phyloP scores from a whole-genome alignment of 306 rosid genomes.

The Vigna angularis region DNA sequence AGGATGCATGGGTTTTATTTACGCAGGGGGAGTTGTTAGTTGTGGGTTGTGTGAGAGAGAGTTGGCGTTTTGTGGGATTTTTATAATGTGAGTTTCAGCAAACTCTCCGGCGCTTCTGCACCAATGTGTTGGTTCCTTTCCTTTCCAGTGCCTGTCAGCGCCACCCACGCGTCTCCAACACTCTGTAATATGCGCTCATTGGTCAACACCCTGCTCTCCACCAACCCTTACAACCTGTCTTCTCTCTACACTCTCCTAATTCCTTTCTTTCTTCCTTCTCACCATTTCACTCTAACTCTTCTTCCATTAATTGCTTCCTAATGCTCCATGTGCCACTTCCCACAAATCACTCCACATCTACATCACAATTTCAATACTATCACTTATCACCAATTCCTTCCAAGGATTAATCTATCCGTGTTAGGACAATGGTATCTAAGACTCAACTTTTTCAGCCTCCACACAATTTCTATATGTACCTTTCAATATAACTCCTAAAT shows the following conservation, averaged over 20 bases:
- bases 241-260: neutral
- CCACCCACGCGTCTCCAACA: slow-evolving; percentile 43
- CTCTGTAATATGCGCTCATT: slow-evolving; percentile 30
- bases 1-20: slow-evolving; percentile 39
- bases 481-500: too few relatives aligned
- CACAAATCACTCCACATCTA: neutral
- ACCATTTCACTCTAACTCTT: neutral
- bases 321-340: neutral
- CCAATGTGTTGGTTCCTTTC: neutral
- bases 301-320: neutral
- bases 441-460: too few relatives aligned
- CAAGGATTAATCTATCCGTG: too few relatives aligned
- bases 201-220: slow-evolving; percentile 10
- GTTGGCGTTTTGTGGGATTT: neutral
- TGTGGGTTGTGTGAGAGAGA: neutral
- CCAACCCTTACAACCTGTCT: too few relatives aligned
- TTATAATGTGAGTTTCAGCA: neutral
- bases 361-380: too few relatives aligned
- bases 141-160: slow-evolving; percentile 57
- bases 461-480: too few relatives aligned
- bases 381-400: too few relatives aligned
- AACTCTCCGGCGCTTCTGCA: slow-evolving; percentile 29
- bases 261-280: neutral
- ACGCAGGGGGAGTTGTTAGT: slow-evolving; percentile 28
- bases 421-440: too few relatives aligned